phyloP scores from a whole-genome alignment of 2,329 filamentous ascomycete species.

The Aspergillus melleus region DNA sequence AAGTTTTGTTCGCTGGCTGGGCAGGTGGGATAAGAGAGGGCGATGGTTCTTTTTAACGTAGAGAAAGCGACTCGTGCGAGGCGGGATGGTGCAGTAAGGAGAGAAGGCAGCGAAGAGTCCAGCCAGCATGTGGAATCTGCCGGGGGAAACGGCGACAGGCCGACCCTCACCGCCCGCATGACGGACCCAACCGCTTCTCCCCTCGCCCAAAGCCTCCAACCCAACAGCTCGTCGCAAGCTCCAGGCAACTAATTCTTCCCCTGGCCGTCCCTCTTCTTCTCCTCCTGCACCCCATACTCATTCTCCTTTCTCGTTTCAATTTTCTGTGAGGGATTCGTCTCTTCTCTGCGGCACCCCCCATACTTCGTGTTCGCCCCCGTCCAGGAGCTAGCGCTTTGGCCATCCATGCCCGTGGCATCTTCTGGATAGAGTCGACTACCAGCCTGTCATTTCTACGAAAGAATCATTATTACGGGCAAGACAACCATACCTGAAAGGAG shows the following conservation, averaged over 20 bases:
- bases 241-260: background rate
- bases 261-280: slow-evolving; percentile 3
- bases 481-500: slow-evolving; percentile 19
- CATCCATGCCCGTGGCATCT: slow-evolving; percentile 30
- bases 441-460: background rate
- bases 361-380: slow-evolving; percentile 3
- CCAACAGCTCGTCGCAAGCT: slow-evolving; percentile 9
- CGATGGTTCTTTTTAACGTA: too few relatives aligned
- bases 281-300: background rate
- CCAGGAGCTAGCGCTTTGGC: slow-evolving; percentile 22
- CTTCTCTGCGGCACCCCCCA: background rate
- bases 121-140: background rate
- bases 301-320: background rate
- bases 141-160: background rate
- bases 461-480: slow-evolving; percentile 18
- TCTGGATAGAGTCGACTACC: slow-evolving; percentile 5
- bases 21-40: background rate
- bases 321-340: background rate
- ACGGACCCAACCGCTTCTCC: slow-evolving; percentile 2
- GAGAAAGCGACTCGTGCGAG: too few relatives aligned
- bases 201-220: background rate
- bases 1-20: background rate
- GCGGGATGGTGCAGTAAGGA: too few relatives aligned
- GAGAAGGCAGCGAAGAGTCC: background rate
- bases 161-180: background rate